Evolutionary conservation across 176 grass and related monocot species (phyloP), one percentile per base, ranked within the genome.

Genomic region (Metroxylon sagu): DNA sequence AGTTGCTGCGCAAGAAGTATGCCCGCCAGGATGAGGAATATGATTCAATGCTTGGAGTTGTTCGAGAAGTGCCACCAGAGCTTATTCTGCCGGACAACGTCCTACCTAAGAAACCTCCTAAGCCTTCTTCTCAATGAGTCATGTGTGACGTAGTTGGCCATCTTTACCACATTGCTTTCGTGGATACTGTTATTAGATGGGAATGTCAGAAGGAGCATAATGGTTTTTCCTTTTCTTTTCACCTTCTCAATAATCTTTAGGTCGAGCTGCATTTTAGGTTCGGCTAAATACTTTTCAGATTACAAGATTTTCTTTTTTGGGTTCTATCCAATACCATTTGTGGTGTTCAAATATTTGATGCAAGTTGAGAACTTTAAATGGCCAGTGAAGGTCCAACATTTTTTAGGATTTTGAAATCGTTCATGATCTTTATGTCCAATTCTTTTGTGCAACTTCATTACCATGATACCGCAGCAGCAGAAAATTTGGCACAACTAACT

Each of bases 1-100:
- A 96, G 73, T 80, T 80, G 69, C 58, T 90, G 71, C 83, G 92
- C 61, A 96, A 91, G 87, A 96, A 87, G 71, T 84, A 75, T 61
- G 86, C 84, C 0, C 84, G 60, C 59, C 79, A 52, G 65, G 92
- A 96, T 2, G 92, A 96, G 67, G 92, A 90, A 21, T 96, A 90
- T 0, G 92, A 96, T 16, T 90, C 87, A 0, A 96, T 96, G 92
- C 75, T 96, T 5, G 92, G 92, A 39, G 78, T 96, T 60, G 92
- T 82, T 14, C 86, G 92, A 1, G 83, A 96, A 74, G 55, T 88
- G 17, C 92, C 92, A 0, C 87, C 83, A 0, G 72, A 91, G 79
- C 83, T 91, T 35, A 72, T 85, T 65, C 88, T 96, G 56, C 87
- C 92, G 0, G 83, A 88, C 73, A 96, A 91, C 78, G 90, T 90